Conservation (phyloP, 192 early-diverging fungal species). For the Backusella tuberculispora region DNA sequence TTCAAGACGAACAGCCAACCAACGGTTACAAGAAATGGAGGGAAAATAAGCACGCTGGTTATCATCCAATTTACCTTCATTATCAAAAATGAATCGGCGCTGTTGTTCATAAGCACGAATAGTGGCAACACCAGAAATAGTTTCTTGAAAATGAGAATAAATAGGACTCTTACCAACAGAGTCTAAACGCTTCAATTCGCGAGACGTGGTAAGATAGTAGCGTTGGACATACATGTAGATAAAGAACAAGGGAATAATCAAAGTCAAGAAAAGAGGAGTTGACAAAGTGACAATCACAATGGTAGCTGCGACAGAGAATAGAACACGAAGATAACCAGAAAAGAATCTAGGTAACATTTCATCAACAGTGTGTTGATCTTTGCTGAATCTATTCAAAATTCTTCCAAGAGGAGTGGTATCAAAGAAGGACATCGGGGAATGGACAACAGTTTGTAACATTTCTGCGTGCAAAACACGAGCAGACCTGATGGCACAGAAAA, state of each 20-base stretch:
- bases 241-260: conserved; percentile 53
- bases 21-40: conserved; percentile 68
- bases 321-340: conserved; percentile 50
- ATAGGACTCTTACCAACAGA: conserved; percentile 82
- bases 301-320: conserved; percentile 51
- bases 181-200: conserved; percentile 84
- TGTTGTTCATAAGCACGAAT: conserved; percentile 74
- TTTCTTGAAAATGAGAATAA: conserved; percentile 74
- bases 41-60: conserved; percentile 84
- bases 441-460: conserved; percentile 77
- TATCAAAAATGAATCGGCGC: conserved; percentile 68
- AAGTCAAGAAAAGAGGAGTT: conserved; percentile 49
- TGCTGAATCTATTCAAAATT: conserved; percentile 90
- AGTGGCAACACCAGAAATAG: conserved; percentile 65
- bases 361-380: conserved; percentile 83
- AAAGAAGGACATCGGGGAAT: conserved; percentile 77
- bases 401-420: conserved; percentile 83
- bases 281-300: conserved; percentile 50
- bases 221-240: conserved; percentile 54
- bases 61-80: conserved; percentile 75
- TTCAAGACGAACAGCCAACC: conserved; percentile 80
- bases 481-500: conserved; percentile 79
- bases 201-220: conserved; percentile 73
- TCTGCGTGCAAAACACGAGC: conserved; percentile 71
- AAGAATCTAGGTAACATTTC: conserved; percentile 67